Base-by-base conservation (phyloP, 2,329 filamentous ascomycete genomes). In the Zalaria obscura region DNA sequence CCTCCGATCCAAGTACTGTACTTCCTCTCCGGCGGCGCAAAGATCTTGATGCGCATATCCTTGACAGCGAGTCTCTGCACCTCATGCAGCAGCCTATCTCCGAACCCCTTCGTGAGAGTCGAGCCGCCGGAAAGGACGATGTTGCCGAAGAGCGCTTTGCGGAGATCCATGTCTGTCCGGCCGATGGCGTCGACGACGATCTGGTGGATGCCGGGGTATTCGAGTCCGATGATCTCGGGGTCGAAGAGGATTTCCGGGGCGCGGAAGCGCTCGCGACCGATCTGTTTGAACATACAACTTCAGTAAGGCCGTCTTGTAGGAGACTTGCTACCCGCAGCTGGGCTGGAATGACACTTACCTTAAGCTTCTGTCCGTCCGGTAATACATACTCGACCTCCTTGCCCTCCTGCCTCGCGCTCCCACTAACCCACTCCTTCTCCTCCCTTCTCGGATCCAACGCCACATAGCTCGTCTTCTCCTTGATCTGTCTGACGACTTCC, bases 1-100 rank as follows among this genome's bases (percentile, higher is more conserved):
- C 91, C 91, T 49, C 91, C 91, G 52, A 96, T 98, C 91, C 91
- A 98, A 78, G 98, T 91, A 52, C 91, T 96, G 86, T 98, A 98
- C 80, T 98, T 98, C 73, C 91, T 86, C 84, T 98, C 91, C 57
- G 91, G 91, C 59, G 91, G 91, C n/a, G 91, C 91, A 67, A 93
- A 94, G 58, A 98, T 98, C 72, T 95, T 94, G 69, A 98, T 96
- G 56, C 88, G 79, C 89, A 95, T 98, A 61, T 98, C 91, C 71
- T 95, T 95, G 52, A 96, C 87, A 7, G 91, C 91, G 54, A 96
- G 69, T 59, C 81, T 75, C 66, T 95, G 91, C 50, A 96, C 82
- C 66, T 98, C 91, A 52, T 84, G 79, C 58, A 98, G 70, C 52
- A 98, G 68, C 40, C 91, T 76, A 64, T 96, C 91, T 43, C 89